Base-by-base conservation (phyloP, 192 early-diverging fungal species). In the Coemansia sp. region DNA sequence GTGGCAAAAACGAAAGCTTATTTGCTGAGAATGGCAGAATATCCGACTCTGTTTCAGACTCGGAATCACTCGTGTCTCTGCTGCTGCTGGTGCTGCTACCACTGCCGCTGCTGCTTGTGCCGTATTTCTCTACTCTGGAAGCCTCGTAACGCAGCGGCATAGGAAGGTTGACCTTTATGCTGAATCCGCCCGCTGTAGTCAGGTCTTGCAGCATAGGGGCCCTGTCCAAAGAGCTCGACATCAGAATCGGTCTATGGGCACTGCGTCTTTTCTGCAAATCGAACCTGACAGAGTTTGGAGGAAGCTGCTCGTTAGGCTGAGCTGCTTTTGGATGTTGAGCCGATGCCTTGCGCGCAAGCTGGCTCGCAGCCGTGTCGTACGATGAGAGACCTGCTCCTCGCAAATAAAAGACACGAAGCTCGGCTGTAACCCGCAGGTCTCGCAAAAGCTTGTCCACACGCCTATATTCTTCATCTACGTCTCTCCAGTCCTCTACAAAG, bases 401-500 rank as follows among this genome's bases (percentile, higher is more conserved):
- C 67, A 89, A 55, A 42, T 76, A 84, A 48, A 85, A 77, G 16
- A 89, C 88, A 20, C 74, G 82, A 34, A 87, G 72, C 63, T 87
- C 86, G 0, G 88, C 88, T 14, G 77, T 71, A 14, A 91, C 89
- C 3, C 90, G 79, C 63, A 91, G 63, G 48, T 86, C 87, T 25
- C 83, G 74, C 31, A 91, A 59, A 18, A 91, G 75, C 25, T 74
- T 79, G 18, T 57, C 65, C 31, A 89, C 80, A 30, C 88, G 68
- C 30, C 78, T 63, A 50, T 71, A 68, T 72, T 91, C 90, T 25
- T 88, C 86, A 3, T 77, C 85, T 0, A 87, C 84, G 52, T 89
- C 90, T 14, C 76, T 71, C 25, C 64, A 76, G 61, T 87, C 76
- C 68, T 89, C 90, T 17, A 91, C 90, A 87, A 91, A 91, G 42